Conservation (phyloP, 2,329 filamentous ascomycete species). For the Verticillium albo-atrum region DNA sequence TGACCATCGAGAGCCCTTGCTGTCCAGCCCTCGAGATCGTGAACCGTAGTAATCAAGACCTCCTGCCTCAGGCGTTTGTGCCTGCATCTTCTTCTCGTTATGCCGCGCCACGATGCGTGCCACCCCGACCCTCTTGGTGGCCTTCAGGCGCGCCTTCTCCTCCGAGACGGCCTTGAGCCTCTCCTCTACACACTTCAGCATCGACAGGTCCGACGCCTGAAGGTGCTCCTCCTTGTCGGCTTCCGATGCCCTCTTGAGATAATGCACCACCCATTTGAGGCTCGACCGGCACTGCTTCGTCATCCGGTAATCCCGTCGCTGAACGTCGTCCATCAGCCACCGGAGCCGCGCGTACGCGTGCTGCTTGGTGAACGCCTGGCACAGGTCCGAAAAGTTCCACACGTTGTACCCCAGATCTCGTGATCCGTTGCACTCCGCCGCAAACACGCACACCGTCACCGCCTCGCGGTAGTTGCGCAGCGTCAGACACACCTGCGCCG, state of each 20-base stretch:
- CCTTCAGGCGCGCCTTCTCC: neutral
- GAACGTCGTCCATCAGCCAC: constrained; percentile 18
- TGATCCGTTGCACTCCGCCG: constrained; percentile 29
- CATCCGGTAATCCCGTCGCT: constrained; percentile 6
- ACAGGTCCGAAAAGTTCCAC: constrained; percentile 31
- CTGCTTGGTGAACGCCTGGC: constrained; percentile 26
- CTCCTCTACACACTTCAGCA: constrained; percentile 4
- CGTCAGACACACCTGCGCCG: constrained; percentile 23
- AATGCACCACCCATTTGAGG: constrained; percentile 7
- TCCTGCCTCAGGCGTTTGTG: neutral
- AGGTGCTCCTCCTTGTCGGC: constrained; percentile 7
- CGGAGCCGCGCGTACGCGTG: constrained; percentile 23
- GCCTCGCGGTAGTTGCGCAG: constrained; percentile 23
- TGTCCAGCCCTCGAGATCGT: neutral
- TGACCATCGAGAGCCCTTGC: neutral
- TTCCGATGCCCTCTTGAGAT: constrained; percentile 6
- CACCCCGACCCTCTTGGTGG: neutral
- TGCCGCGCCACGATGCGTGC: neutral
- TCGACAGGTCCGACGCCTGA: constrained; percentile 6
- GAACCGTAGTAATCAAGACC: neutral
- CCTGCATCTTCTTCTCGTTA: neutral
- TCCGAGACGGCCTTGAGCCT: neutral
- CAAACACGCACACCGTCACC: constrained; percentile 27
- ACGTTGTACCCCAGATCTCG: constrained; percentile 29
- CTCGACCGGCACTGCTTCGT: constrained; percentile 1